These are phyloP conservation scores for Eragrostis nindensis DNA, from an alignment of 176 grass and related monocot genomes.

Conservation along the genomic window DNA sequence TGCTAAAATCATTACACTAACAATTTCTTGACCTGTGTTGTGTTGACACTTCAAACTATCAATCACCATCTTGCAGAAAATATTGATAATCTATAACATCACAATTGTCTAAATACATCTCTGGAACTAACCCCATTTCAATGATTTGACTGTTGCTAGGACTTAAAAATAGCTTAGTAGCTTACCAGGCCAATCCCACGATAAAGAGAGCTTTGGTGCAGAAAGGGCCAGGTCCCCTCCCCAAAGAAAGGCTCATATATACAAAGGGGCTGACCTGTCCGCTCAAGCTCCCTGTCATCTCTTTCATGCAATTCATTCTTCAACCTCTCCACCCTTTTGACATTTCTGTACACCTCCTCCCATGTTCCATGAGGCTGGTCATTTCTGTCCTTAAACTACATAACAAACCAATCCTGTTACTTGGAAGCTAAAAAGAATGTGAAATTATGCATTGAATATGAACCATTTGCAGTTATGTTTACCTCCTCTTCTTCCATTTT, in stretches of 20 bases:
- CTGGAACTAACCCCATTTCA: too few relatives aligned
- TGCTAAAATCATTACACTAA: background rate
- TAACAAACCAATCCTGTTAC: constrained; percentile 37
- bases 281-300: constrained; percentile 92
- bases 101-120: too few relatives aligned
- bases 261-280: constrained; percentile 93
- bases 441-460: background rate
- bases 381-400: constrained; percentile 91
- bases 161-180: constrained; percentile 12
- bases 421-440: background rate
- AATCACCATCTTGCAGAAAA: constrained; percentile 24
- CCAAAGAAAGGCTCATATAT: constrained; percentile 99
- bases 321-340: constrained; percentile 80
- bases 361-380: constrained; percentile 86
- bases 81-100: too few relatives aligned
- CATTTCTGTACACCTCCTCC: constrained; percentile 97
- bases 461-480: constrained; percentile 26
- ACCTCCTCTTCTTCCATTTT: constrained; percentile 86
- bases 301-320: constrained; percentile 95
- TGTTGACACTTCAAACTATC: constrained; percentile 18
- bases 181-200: constrained; percentile 97
- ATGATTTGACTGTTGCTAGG: constrained; percentile 9
- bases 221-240: constrained; percentile 91
- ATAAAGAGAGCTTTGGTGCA: constrained; percentile 87
- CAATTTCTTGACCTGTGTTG: background rate